Evolutionary conservation across 768 basidiomycete species (phyloP).

Genomic region (Cystobasidium onofrii): DNA sequence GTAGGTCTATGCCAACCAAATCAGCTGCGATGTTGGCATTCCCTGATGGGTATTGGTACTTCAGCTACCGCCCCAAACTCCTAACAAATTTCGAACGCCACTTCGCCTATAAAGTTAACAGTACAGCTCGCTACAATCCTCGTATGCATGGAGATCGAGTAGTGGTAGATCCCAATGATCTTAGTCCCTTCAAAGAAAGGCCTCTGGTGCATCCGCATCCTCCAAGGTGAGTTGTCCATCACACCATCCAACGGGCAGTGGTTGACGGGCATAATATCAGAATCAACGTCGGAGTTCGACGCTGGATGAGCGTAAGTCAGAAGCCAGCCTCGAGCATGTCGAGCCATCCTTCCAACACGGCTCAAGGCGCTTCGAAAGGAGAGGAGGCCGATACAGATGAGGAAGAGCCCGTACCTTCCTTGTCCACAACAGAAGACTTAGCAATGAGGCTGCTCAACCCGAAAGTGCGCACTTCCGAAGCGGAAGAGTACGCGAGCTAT

Average conservation of each 20-base stretch:
- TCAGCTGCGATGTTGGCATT: no score
- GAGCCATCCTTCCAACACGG: not conserved
- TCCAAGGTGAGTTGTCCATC: not conserved
- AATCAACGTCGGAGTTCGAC: not conserved
- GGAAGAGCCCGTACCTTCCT: not conserved
- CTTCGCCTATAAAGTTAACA: conserved; percentile 88
- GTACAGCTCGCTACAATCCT: conserved; percentile 55
- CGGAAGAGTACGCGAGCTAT: conserved; percentile 41
- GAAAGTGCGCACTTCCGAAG: conserved; percentile 33
- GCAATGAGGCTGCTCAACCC: conserved; percentile 35
- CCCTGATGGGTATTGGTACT: no score
- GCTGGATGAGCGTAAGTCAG: not conserved
- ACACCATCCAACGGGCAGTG: no score
- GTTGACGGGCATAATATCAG: conserved; percentile 54
- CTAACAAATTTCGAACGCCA: conserved; percentile 80
- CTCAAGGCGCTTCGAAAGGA: not conserved
- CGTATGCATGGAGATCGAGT: conserved; percentile 3
- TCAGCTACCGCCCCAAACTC: conserved; percentile 62
- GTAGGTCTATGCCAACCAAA: not conserved
- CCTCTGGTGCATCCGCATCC: not conserved
- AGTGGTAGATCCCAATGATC: not conserved
- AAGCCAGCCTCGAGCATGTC: not conserved
- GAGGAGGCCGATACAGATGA: not conserved
- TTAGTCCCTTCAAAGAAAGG: not conserved
- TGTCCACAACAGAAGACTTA: conserved; percentile 37